Percentiles rank a stretch among this genome's conserved stretches.
Evolutionary conservation across 2,329 filamentous ascomycete genomes (phyloP).

Genomic region (Fusarium nurragi): DNA sequence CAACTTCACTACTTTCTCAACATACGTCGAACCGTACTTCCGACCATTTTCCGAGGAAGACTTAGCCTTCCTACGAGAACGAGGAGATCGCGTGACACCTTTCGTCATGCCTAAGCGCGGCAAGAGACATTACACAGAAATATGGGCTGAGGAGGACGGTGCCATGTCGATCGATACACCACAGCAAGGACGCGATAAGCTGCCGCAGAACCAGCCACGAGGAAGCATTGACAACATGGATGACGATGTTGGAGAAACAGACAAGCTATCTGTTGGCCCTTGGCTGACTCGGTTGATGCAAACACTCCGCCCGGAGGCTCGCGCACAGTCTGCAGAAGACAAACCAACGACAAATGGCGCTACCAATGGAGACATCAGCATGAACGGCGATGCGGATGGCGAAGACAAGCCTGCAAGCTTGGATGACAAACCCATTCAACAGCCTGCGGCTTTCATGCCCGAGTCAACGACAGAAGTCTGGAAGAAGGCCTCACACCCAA

Average conservation of each 20-base stretch:
- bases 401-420: conserved; percentile 48
- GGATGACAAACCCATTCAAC: conserved; percentile 55
- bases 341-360: conserved; percentile 63
- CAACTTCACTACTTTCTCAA: conserved; percentile 90
- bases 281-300: conserved; percentile 84
- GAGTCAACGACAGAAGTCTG: conserved; percentile 80
- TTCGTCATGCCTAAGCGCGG: conserved; percentile 89
- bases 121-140: conserved; percentile 84
- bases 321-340: conserved; percentile 64
- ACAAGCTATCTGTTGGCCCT: conserved; percentile 88
- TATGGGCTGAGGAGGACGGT: conserved; percentile 95
- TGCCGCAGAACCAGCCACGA: conserved; percentile 82
- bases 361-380: conserved; percentile 63
- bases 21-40: conserved; percentile 91
- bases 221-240: conserved; percentile 88
- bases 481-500: conserved; percentile 79
- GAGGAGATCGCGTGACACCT: conserved; percentile 82
- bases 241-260: conserved; percentile 86
- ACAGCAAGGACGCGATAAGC: conserved; percentile 68
- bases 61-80: conserved; percentile 88
- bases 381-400: conserved; percentile 59
- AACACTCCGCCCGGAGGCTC: conserved; percentile 80
- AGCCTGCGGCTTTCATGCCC: conserved; percentile 81
- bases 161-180: conserved; percentile 76
- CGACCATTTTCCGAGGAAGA: conserved; percentile 92